Percentiles rank a stretch among this genome's conserved stretches.
Conservation (phyloP, 2,329 filamentous ascomycete species). For the Apiospora malaysiana region DNA sequence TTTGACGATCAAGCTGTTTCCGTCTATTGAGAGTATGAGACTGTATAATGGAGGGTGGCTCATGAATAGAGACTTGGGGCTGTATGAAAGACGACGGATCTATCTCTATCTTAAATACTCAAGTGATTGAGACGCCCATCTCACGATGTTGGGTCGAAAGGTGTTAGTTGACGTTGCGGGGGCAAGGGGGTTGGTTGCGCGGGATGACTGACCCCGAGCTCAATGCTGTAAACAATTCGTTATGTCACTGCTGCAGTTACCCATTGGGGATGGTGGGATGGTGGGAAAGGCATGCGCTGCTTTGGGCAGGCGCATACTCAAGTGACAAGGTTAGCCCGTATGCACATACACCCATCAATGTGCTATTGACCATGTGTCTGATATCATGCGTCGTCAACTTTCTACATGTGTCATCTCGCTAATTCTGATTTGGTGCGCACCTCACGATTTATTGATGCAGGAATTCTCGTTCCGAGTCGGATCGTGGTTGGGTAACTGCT, state of each 20-base stretch:
- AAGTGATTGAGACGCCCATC: background rate
- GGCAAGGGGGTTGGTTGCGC: too few species aligned
- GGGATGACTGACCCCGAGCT: constrained; percentile 5
- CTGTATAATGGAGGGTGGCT: background rate
- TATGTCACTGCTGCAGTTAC: background rate
- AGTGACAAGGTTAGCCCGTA: too few species aligned
- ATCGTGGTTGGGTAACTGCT: background rate
- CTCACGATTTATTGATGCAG: background rate
- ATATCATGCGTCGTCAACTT: background rate
- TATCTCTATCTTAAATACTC: background rate
- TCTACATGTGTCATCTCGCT: background rate
- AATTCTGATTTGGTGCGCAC: background rate
- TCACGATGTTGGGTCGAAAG: background rate
- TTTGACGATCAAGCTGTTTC: background rate
- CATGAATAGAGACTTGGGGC: background rate
- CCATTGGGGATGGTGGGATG: background rate
- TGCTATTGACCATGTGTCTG: background rate
- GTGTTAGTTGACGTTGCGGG: background rate
- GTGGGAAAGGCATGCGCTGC: background rate
- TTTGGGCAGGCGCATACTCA: background rate
- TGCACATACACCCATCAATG: background rate
- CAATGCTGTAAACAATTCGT: background rate
- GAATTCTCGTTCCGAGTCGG: background rate
- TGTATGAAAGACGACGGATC: background rate
- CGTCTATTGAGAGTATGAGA: background rate